These are phyloP conservation scores for Metarhizium rileyi DNA, from an alignment of 2,329 filamentous ascomycete species.

Conservation along the genomic window DNA sequence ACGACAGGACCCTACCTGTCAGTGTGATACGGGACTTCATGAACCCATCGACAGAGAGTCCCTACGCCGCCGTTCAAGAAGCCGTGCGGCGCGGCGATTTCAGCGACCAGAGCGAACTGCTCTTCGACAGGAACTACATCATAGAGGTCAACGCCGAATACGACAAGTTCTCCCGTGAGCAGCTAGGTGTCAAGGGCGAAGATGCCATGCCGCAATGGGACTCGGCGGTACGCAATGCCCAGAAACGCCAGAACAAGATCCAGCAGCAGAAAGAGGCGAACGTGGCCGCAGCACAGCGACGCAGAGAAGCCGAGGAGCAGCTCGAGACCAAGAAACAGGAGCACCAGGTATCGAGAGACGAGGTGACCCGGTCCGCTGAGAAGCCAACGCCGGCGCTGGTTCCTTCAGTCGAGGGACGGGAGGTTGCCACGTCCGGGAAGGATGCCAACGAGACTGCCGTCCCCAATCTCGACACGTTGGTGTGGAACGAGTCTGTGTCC, in stretches of 20 bases:
- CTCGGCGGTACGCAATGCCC: background rate
- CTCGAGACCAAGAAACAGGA: background rate
- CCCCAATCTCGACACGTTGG: no score
- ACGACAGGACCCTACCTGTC: constrained; percentile 2
- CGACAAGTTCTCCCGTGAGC: background rate
- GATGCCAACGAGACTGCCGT: no score
- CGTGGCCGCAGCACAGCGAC: background rate
- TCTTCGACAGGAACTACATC: background rate
- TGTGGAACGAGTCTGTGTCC: no score
- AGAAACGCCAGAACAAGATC: constrained; percentile 3
- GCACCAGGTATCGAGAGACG: background rate
- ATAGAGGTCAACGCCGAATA: background rate
- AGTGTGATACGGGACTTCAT: constrained; percentile 6
- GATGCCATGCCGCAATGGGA: constrained; percentile 2
- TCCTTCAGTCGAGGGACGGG: no score
- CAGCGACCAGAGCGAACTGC: constrained; percentile 1
- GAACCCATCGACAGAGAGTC: background rate
- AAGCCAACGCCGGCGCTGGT: background rate
- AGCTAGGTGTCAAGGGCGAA: background rate
- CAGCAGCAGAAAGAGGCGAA: background rate
- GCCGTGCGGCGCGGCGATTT: background rate
- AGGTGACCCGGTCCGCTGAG: no score
- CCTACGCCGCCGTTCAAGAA: constrained; percentile 1
- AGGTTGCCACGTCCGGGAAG: no score
- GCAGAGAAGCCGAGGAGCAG: background rate